Conservation (phyloP, 2,329 filamentous ascomycete genomes). For the Botrytis elliptica region DNA sequence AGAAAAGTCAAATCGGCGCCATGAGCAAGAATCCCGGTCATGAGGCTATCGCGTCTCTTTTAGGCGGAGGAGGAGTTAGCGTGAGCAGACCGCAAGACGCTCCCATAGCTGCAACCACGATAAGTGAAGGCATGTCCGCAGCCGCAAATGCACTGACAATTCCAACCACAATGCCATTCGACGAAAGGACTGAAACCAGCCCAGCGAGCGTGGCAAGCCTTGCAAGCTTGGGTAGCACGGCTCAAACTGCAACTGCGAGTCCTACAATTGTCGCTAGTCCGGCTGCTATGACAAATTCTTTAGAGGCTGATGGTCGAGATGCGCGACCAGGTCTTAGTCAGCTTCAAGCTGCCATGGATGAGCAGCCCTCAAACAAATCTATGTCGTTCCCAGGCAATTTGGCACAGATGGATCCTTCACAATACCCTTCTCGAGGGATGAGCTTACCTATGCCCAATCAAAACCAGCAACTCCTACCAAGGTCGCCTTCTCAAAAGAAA, state of each 20-base stretch:
- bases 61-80: conserved; percentile 52
- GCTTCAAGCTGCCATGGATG: conserved; percentile 32
- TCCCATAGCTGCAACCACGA: conserved; percentile 38
- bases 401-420: conserved; percentile 31
- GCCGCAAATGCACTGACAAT: conserved; percentile 38
- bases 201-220: conserved; percentile 39
- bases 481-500: conserved; percentile 77
- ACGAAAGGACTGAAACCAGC: conserved; percentile 37
- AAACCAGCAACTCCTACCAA: conserved; percentile 51
- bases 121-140: conserved; percentile 37
- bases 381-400: conserved; percentile 38
- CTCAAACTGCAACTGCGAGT: conserved; percentile 38
- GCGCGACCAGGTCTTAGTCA: conserved; percentile 26
- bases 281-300: conserved; percentile 30
- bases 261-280: conserved; percentile 38
- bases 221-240: conserved; percentile 37
- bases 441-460: conserved; percentile 55
- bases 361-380: conserved; percentile 34
- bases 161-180: conserved; percentile 34
- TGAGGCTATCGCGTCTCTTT: conserved; percentile 52
- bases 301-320: conserved; percentile 34
- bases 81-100: conserved; percentile 58
- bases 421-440: conserved; percentile 48
- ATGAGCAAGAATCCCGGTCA: conserved; percentile 56
- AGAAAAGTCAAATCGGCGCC: conserved; percentile 41